Evolutionary conservation across 495 filamentous ascomycete species (phyloP).

Genomic region (Elaphomyces granulatus): DNA sequence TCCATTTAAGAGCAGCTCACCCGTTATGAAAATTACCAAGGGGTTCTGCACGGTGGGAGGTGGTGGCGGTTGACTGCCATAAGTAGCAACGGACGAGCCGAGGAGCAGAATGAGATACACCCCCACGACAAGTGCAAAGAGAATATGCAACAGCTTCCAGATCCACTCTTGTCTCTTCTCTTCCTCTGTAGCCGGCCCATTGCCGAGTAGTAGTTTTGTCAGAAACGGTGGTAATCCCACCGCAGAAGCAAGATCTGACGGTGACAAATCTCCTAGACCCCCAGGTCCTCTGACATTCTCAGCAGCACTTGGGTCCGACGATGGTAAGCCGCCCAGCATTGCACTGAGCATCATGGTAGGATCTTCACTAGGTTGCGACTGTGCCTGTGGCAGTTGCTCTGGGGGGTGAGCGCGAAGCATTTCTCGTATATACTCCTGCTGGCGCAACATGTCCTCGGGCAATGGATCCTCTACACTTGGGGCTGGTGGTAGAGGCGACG

Average conservation of each 20-base stretch:
- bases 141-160: slow-evolving; percentile 64
- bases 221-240: slow-evolving; percentile 33
- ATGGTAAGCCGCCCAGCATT: slow-evolving; percentile 36
- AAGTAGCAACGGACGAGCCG: slow-evolving; percentile 23
- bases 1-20: slow-evolving; percentile 57
- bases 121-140: slow-evolving; percentile 57
- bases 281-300: slow-evolving; percentile 24
- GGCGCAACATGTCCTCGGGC: slow-evolving; percentile 21
- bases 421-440: slow-evolving; percentile 31
- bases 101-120: slow-evolving; percentile 45
- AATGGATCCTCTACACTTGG: slow-evolving; percentile 4
- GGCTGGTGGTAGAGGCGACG: slow-evolving; percentile 12
- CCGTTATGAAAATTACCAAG: slow-evolving; percentile 72
- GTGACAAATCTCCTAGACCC: slow-evolving; percentile 18
- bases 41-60: slow-evolving; percentile 50
- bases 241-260: slow-evolving; percentile 21
- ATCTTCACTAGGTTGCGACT: slow-evolving; percentile 33
- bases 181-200: slow-evolving; percentile 20
- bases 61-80: slow-evolving; percentile 37
- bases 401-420: slow-evolving; percentile 26
- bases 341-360: slow-evolving; percentile 50
- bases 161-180: slow-evolving; percentile 37
- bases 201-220: slow-evolving; percentile 24
- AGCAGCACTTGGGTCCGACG: slow-evolving; percentile 18
- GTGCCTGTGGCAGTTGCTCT: slow-evolving; percentile 16